Evolutionary conservation across 768 basidiomycete genomes (phyloP), one percentile per base, ranked within the genome.

Genomic region (Gymnopilus dilepis): DNA sequence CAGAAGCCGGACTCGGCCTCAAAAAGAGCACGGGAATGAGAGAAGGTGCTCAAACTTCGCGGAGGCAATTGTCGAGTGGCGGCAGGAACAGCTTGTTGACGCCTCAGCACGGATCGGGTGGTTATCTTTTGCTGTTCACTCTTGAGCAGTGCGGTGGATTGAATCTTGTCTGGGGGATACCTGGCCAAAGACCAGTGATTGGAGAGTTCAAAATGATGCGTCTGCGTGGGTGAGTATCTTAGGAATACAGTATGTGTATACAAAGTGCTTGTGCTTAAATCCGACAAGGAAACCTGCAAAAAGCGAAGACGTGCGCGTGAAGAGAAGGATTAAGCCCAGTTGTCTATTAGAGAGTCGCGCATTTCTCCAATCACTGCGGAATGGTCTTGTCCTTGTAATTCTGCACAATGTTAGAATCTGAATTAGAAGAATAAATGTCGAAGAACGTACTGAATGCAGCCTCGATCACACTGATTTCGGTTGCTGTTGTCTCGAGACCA

Each of bases 401-500:
- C 92, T 94, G 71, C n/a, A 53, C 6, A 55, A 12, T 6, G 31
- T 62, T 65, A 34, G 26, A 56, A n/a, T n/a, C n/a, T 42, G 19
- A 40, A n/a, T n/a, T 8, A 56, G 47, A 17, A 40, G 21, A 24
- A 26, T 53, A 60, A 28, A 52, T 56, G 37, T 15, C 21, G 31
- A 41, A 61, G 45, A 22, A 87, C 95, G 69, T 70, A 97, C 95
- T 95, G 83, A 99, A 99, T 53, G 95, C 84, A 26, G 96, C 95
- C 74, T 99, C 97, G 69, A 99, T 97, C 38, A 99, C 97, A 69
- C 91, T 93, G 74, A 99, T 94, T 76, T 99, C 97, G 56, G 97
- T 99, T 40, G 97, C 97, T n/a, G 97, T 99, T 62, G 97, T 99
- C 72, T 99, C 97, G 28, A 97, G 83, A 34, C 97, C 97, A n/a